Evolutionary conservation across 2,329 filamentous ascomycete genomes (phyloP), one percentile per base, ranked within the genome.

Genomic region (Fusarium staphyleae): DNA sequence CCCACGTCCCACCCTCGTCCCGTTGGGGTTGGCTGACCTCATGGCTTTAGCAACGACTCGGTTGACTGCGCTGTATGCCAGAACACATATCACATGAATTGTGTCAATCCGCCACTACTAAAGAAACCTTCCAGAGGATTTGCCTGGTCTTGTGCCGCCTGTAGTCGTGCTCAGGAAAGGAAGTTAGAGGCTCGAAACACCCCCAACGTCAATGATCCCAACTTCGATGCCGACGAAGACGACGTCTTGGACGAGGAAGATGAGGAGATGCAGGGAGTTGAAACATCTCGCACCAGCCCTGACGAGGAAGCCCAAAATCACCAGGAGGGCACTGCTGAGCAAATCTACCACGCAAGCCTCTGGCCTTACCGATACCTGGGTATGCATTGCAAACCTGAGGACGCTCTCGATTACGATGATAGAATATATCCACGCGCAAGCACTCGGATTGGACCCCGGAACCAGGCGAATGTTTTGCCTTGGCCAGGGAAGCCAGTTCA

Each of bases 51-150:
- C 69, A 89, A 90, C 72, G 91, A 98, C 76, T 98, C 95, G 32
- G 95, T 98, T 18, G 93, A 98, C 73, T 99, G 95, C 74, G 95
- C 93, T 36, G 92, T 97, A 48, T 99, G 95, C 74, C 85, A 88
- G 70, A 88, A 92, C 72, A 98, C 93, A 12, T 99, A 97, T 76
- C 95, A 99, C 78, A 98, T 99, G 93, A 91, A 93, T 69, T 99
- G 95, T 73, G 95, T 99, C 50, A 88, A 89, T 56, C 95, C 95
- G 33, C 91, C 93, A 30, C 75, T 99, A 58, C 82, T 92, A 46
- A 99, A 97, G 75, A 99, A 99, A 75, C 95, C 95, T 15, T 96
- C 93, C 39, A 88, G 95, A 74, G 95, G 95, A 32, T 99, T 99
- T 75, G 95, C 92, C 4, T 99, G 95, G 95, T 93, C 95, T 24